phyloP scores from a whole-genome alignment of 2,329 filamentous ascomycete species.

The Beauveria pseudobassiana region DNA sequence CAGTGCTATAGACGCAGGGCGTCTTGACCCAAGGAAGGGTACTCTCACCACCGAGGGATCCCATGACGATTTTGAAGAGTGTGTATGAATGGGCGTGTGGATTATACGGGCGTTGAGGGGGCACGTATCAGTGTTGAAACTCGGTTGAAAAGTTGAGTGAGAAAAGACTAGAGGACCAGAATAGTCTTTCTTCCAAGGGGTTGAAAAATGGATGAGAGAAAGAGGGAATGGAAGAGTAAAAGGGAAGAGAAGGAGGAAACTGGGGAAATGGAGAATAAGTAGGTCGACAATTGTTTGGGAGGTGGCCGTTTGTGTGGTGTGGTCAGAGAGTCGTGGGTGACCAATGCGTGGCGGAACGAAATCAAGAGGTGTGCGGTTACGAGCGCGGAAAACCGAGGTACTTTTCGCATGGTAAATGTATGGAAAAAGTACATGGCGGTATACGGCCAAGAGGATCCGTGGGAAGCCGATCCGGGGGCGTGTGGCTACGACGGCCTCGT shows the following conservation, averaged over 20 bases:
- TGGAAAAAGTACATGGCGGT: neutral
- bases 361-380: conserved; percentile 1
- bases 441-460: conserved; percentile 9
- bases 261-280: conserved; percentile 8
- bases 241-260: neutral
- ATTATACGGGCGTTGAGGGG: conserved; percentile 7
- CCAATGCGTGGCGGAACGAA: neutral
- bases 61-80: conserved; percentile 25
- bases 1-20: conserved; percentile 58
- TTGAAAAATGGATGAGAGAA: neutral
- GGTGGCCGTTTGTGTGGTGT: conserved; percentile 6
- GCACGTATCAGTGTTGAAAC: conserved; percentile 14
- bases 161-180: conserved; percentile 7
- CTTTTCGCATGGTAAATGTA: neutral
- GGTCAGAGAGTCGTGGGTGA: conserved; percentile 1
- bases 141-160: conserved; percentile 2
- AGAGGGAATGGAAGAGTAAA: neutral
- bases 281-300: conserved; percentile 3
- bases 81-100: neutral
- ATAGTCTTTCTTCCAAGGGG: neutral
- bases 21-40: conserved; percentile 62
- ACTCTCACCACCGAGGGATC: conserved; percentile 29
- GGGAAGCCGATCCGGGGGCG: conserved; percentile 6
- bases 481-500: neutral
- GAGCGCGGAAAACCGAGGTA: neutral